These are phyloP conservation scores for Bonia amplexicaulis DNA, from an alignment of 176 grass and related monocot species.

Conservation along the genomic window DNA sequence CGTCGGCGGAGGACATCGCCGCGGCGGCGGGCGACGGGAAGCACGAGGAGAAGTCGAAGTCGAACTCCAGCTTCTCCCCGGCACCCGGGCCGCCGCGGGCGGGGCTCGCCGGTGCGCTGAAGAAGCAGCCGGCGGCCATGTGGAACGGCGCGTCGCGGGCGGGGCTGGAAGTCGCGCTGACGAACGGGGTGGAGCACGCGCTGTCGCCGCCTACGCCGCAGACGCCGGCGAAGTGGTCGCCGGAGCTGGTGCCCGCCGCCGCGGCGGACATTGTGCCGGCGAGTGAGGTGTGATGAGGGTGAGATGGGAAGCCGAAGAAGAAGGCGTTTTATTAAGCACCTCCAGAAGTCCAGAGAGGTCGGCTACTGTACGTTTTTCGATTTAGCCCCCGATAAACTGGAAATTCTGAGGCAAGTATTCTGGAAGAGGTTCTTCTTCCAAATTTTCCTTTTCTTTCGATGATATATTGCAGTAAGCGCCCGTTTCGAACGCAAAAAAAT, in stretches of 20 bases:
- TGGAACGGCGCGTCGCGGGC: conserved; percentile 15
- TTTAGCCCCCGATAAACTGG: neutral
- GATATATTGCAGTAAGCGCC: no score
- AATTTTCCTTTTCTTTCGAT: no score
- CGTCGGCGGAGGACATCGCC: conserved; percentile 77
- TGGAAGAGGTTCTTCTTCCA: no score
- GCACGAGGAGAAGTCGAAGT: conserved; percentile 42
- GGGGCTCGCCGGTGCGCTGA: conserved; percentile 80
- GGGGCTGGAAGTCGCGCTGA: conserved; percentile 55
- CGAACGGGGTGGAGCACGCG: conserved; percentile 61
- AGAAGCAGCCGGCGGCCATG: conserved; percentile 40
- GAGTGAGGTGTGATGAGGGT: neutral
- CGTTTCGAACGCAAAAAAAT: no score
- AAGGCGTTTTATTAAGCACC: neutral
- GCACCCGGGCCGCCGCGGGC: conserved; percentile 9
- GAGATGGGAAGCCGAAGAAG: neutral
- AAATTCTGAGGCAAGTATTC: neutral
- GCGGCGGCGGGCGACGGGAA: conserved; percentile 12
- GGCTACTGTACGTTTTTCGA: neutral
- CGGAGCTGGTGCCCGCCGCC: neutral
- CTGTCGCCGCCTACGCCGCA: neutral
- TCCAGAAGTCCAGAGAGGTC: neutral
- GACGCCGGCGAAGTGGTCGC: neutral
- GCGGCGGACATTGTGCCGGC: conserved; percentile 25
- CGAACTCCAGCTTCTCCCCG: conserved; percentile 1